Evolutionary conservation across 768 basidiomycete genomes (phyloP), one percentile per base, ranked within the genome.

Genomic region (Mrakia gelida): DNA sequence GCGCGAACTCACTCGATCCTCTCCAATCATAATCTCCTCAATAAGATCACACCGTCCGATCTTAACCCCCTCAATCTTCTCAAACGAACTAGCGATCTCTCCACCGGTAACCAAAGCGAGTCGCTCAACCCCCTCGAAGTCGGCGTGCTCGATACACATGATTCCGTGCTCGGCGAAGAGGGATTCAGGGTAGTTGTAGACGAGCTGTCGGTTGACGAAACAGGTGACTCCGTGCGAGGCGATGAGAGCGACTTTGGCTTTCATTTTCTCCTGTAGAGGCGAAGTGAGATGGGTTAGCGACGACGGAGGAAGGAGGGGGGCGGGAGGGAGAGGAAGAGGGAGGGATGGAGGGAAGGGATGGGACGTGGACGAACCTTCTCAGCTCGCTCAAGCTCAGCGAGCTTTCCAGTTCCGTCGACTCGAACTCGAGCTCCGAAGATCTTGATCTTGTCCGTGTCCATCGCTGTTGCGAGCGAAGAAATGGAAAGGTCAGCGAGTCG

Each of bases 381-480:
- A 9, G 97, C 97, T 16, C 95, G 91, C 85, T 99, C 97, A 26
- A 99, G 90, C 85, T 99, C 97, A 11, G 97, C 97, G 10, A 99
- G 89, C 86, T 99, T 98, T 73, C 95, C 92, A 3, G 97, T 96
- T 67, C 92, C 88, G 82, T 98, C 96, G 9, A 98, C 97, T 85
- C 95, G 94, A 80, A 98, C 91, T 54, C 94, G 89, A 0, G 97
- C 96, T 62, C 97, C 97, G 80, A 99, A 99, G 79, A 99, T 92
- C 86, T 99, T 99, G 87, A 98, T 97, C 85, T 99, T 99, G 86
- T 99, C 97, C 38, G 97, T 99, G 86, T 99, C 97, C 97, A 98
- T 98, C 4, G 97, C 95, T 95, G 80, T 41, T 13, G 16, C 49
- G 34, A 15, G 28, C 18, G 59, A 59, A 18, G 1, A 8, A 28